phyloP scores from a whole-genome alignment of 441 rosid species.

The Codiaeum variegatum region DNA sequence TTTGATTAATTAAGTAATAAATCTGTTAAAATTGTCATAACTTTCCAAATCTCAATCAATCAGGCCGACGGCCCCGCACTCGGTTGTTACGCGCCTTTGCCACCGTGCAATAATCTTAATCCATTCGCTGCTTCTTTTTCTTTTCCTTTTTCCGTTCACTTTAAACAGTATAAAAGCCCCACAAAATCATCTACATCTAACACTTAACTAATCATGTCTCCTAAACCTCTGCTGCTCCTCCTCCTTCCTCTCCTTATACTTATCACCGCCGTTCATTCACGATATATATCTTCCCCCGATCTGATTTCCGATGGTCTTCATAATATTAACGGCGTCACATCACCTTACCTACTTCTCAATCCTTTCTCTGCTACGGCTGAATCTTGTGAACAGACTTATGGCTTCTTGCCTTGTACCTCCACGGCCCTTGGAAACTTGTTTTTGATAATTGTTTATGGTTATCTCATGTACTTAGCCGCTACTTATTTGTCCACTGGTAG shows the following conservation, averaged over 20 bases:
- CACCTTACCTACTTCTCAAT: background rate
- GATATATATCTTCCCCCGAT: constrained; percentile 23
- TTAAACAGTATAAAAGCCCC: background rate
- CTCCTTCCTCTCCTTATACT: constrained; percentile 13
- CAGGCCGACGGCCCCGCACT: no score
- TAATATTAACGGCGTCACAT: background rate
- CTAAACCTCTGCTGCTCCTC: background rate
- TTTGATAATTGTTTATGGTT: constrained; percentile 75
- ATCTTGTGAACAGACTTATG: constrained; percentile 82
- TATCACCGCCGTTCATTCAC: constrained; percentile 29
- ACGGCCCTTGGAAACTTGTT: constrained; percentile 74
- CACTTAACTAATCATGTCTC: background rate
- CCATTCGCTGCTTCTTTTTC: no score
- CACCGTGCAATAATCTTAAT: no score
- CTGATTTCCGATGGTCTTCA: constrained; percentile 34
- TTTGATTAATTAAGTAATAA: no score
- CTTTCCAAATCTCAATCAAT: no score
- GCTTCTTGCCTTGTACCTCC: constrained; percentile 87
- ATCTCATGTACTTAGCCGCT: constrained; percentile 76
- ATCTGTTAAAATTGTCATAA: no score
- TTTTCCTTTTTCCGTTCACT: no score
- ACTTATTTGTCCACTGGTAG: constrained; percentile 79
- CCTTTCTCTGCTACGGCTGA: constrained; percentile 26
- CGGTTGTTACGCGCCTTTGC: no score
- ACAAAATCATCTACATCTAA: background rate